Conservation (phyloP, 78 protist species). For the Isochrysis galbana region DNA sequence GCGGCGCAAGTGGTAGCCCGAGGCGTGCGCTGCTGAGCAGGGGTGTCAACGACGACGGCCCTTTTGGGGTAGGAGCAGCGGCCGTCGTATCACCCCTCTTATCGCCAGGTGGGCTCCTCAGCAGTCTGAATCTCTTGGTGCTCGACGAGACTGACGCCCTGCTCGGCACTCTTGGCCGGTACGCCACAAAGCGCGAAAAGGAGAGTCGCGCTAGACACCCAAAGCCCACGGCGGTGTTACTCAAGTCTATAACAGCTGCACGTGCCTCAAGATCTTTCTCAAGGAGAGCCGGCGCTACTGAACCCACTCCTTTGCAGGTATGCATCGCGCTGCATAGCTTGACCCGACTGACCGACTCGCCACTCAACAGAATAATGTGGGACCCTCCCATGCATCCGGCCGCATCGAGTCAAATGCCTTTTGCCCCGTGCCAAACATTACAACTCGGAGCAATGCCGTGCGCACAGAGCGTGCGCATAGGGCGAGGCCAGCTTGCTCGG, state of each 20-base stretch:
- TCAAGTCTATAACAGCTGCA: neutral
- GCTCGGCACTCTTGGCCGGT: neutral
- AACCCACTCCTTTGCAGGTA: no score
- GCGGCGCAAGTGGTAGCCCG: no score
- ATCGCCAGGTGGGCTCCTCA: neutral
- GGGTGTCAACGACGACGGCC: no score
- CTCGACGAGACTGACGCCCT: constrained; percentile 23
- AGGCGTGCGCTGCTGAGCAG: no score
- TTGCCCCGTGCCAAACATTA: neutral
- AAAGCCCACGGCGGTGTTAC: neutral
- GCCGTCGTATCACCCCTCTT: no score
- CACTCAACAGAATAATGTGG: neutral
- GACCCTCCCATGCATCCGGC: neutral
- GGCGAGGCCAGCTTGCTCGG: neutral
- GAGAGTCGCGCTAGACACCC: neutral
- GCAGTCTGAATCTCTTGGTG: neutral
- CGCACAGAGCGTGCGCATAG: neutral
- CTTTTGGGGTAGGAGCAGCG: no score
- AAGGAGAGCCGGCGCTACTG: no score
- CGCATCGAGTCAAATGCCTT: neutral
- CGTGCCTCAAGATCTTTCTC: neutral
- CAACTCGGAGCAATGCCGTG: neutral
- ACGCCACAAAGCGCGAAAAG: neutral
- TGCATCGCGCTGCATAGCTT: no score
- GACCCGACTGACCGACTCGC: no score